Evolutionary conservation across 1,139 yeast species (phyloP).

Genomic region (Diutina siamensis): DNA sequence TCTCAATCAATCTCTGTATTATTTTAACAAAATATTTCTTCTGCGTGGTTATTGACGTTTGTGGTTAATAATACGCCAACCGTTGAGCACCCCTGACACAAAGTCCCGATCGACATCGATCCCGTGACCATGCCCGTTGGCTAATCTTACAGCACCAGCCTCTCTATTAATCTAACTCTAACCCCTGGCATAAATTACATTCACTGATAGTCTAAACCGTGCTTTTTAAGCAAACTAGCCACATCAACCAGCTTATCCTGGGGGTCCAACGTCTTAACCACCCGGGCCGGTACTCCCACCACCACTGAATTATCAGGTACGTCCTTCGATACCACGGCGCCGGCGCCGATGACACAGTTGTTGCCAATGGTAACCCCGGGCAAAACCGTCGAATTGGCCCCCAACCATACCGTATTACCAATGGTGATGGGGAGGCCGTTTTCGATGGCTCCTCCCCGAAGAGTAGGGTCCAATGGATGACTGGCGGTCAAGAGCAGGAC

Average conservation of each 20-base stretch:
- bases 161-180: too few relatives aligned
- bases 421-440: constrained; percentile 45
- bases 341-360: constrained; percentile 56
- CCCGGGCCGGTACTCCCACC: constrained; percentile 51
- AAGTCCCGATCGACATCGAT: too few relatives aligned
- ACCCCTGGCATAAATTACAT: too few relatives aligned
- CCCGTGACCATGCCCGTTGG: too few relatives aligned
- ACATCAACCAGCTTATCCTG: not conserved
- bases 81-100: too few relatives aligned
- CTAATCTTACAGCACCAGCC: too few relatives aligned
- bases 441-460: constrained; percentile 35
- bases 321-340: constrained; percentile 46
- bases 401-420: constrained; percentile 60
- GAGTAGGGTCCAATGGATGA: constrained; percentile 45
- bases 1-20: too few relatives aligned
- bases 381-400: constrained; percentile 39
- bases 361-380: constrained; percentile 63
- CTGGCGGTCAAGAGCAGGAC: constrained; percentile 51
- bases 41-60: too few relatives aligned
- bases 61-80: too few relatives aligned
- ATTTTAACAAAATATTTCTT: too few relatives aligned
- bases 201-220: constrained; percentile 1
- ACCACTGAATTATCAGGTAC: constrained; percentile 43
- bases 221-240: not conserved
- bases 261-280: constrained; percentile 18